Conservation (phyloP, 495 filamentous ascomycete genomes). For the Aspergillus bridgeri region DNA sequence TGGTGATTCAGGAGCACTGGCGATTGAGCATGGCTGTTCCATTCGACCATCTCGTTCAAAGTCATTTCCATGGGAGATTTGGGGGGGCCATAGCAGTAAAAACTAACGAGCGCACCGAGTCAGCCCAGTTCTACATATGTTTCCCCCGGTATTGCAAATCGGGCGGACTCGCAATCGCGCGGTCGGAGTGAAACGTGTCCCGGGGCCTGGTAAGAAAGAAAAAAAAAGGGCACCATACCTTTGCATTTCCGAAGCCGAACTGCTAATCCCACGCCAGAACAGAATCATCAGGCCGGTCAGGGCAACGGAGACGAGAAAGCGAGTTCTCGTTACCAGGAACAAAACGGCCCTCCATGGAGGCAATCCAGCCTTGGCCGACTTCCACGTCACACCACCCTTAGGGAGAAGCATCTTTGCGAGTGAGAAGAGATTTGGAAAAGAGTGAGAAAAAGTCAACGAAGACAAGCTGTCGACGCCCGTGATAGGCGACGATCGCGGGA, state of each 20-base stretch:
- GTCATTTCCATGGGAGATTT: conserved; percentile 94
- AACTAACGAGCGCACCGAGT: conserved; percentile 49
- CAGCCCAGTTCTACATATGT: not conserved
- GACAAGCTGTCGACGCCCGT: conserved; percentile 6
- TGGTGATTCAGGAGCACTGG: conserved; percentile 97
- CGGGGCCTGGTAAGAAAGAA: not conserved
- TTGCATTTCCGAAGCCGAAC: conserved; percentile 84
- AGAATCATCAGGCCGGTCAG: conserved; percentile 71
- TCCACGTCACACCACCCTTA: conserved; percentile 90
- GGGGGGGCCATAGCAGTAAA: conserved; percentile 93
- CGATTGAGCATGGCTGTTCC: conserved; percentile 84
- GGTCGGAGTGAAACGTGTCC: not conserved
- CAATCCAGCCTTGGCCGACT: conserved; percentile 75
- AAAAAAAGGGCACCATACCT: conserved; percentile 50
- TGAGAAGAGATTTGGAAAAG: conserved; percentile 6
- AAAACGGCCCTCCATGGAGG: conserved; percentile 80
- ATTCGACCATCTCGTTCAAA: conserved; percentile 81
- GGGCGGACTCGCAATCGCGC: not conserved
- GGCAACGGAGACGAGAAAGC: conserved; percentile 73
- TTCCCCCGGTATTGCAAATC: not conserved
- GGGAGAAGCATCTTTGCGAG: conserved; percentile 65
- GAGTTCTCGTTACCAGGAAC: conserved; percentile 70
- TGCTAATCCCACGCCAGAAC: conserved; percentile 84
- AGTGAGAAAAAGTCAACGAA: conserved; percentile 1
- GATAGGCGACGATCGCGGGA: conserved; percentile 22